These are phyloP conservation scores for Bruguiera parviflora DNA, from an alignment of 345 rosid species.

Conservation along the genomic window DNA sequence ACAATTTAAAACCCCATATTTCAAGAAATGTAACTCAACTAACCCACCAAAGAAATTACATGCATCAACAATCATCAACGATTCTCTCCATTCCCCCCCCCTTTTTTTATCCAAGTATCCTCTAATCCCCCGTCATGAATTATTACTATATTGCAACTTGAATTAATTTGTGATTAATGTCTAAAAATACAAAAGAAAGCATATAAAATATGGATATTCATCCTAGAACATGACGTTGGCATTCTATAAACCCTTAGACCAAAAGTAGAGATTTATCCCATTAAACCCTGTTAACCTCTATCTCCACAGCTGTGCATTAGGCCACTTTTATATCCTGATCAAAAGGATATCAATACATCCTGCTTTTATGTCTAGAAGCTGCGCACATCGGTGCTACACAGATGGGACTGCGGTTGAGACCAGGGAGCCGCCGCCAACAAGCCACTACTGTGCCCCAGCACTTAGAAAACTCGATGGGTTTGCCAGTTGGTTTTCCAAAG, in stretches of 20 bases:
- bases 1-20: constrained; percentile 11
- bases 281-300: not conserved
- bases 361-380: constrained; percentile 4
- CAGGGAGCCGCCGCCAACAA: not conserved
- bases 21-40: constrained; percentile 27
- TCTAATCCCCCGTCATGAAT: not conserved
- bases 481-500: constrained; percentile 14
- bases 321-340: not conserved
- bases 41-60: constrained; percentile 3
- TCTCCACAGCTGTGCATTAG: not conserved
- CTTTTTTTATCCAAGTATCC: not conserved
- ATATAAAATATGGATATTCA: not conserved
- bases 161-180: not conserved
- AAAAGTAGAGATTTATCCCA: too few species aligned
- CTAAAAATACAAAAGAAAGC: not conserved
- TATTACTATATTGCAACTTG: not conserved
- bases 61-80: not conserved
- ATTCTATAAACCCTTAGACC: not conserved
- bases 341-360: constrained; percentile 6
- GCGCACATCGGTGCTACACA: constrained; percentile 2
- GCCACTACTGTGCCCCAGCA: constrained; percentile 9
- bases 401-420: not conserved
- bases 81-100: not conserved
- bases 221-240: not conserved
- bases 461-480: constrained; percentile 29